Evolutionary conservation across 2,329 filamentous ascomycete species (phyloP).

Genomic region (Stromatinia cepivora): DNA sequence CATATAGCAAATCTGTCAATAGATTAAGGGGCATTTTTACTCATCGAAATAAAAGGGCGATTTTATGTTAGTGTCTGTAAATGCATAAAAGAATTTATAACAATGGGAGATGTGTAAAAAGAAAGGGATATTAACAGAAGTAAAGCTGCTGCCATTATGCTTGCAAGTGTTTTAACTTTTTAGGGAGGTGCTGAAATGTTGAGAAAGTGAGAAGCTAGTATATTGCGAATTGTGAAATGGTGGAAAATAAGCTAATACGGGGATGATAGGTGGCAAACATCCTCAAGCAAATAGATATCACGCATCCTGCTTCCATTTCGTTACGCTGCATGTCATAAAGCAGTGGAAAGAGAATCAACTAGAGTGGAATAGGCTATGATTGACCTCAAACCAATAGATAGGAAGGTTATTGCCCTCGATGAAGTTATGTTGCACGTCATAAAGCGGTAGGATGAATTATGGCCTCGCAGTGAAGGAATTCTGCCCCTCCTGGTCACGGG

Average conservation of each 20-base stretch:
- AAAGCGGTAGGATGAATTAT: neutral
- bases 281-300: neutral
- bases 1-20: neutral
- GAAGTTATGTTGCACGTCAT: neutral
- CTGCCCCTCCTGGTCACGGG: neutral
- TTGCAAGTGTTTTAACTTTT: too few species aligned
- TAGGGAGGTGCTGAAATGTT: neutral
- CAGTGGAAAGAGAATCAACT: neutral
- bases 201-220: neutral
- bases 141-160: neutral
- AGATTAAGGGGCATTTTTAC: neutral
- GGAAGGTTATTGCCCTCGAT: neutral
- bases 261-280: too few species aligned
- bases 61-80: rapidly evolving
- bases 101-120: too few species aligned
- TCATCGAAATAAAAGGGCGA: too few species aligned
- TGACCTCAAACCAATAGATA: neutral
- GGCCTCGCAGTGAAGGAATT: neutral
- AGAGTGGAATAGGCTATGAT: neutral
- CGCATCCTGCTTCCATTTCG: neutral
- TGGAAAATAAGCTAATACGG: neutral
- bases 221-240: neutral
- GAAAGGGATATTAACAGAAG: neutral
- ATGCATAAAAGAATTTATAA: neutral
- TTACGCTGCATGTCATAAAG: neutral